phyloP scores from a whole-genome alignment of 257 asterid species.

The Gardenia jasminoides region DNA sequence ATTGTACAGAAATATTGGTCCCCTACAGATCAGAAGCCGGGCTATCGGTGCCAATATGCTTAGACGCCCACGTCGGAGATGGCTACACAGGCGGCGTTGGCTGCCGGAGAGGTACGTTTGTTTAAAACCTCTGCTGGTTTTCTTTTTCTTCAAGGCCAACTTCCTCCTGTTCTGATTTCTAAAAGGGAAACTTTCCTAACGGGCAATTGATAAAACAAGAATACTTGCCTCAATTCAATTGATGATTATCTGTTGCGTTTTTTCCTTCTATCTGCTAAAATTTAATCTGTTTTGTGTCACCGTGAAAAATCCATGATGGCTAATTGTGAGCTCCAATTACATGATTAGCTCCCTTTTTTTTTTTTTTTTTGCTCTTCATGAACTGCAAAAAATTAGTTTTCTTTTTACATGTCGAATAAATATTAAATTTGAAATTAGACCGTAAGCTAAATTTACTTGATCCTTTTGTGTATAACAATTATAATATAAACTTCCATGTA shows the following conservation, averaged over 20 bases:
- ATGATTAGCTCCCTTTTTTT: not conserved
- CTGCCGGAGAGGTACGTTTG: constrained; percentile 70
- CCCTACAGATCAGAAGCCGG: constrained; percentile 25
- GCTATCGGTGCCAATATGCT: constrained; percentile 66
- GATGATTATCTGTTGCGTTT: not conserved
- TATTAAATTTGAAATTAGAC: not conserved
- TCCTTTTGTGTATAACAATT: not conserved
- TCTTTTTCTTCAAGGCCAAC: not conserved
- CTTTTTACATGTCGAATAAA: not conserved
- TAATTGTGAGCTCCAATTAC: not conserved
- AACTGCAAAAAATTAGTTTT: not conserved
- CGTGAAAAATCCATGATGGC: not conserved
- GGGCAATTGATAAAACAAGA: not conserved
- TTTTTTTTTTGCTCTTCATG: too few relatives aligned
- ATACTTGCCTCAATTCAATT: not conserved
- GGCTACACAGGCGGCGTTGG: constrained; percentile 63
- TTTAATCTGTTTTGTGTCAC: not conserved
- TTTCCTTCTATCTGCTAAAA: not conserved
- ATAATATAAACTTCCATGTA: not conserved
- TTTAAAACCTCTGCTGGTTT: not conserved
- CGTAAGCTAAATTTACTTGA: not conserved
- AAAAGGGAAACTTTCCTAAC: not conserved
- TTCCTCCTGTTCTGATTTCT: not conserved
- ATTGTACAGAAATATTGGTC: constrained; percentile 40
- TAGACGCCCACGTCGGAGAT: constrained; percentile 64